A percentile compares a stretch with the other conserved stretches of the same genome.
Evolutionary conservation across 805 yeast species (phyloP).

Genomic region (Wickerhamomyces bovis): DNA sequence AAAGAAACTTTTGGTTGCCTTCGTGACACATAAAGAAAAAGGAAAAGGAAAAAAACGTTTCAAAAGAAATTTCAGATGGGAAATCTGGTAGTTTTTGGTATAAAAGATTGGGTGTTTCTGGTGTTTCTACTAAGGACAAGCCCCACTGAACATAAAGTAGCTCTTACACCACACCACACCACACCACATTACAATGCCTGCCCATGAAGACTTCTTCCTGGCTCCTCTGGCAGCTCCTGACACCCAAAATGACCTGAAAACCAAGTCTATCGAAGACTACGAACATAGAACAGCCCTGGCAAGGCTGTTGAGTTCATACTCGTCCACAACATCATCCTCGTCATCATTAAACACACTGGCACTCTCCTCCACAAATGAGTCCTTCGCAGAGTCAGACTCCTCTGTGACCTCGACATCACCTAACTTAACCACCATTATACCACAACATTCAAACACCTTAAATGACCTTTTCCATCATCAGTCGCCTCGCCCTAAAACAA

Average conservation of each 20-base stretch:
- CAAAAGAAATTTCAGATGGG: too few relatives aligned
- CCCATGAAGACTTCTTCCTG: not conserved
- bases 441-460: not conserved
- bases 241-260: not conserved
- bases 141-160: too few relatives aligned
- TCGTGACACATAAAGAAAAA: not conserved
- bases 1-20: too few relatives aligned
- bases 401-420: too few relatives aligned
- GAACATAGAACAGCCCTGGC: not conserved
- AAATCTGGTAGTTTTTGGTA: too few relatives aligned
- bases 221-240: not conserved
- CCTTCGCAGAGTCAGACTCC: not conserved
- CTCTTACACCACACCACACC: not conserved
- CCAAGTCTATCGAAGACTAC: not conserved
- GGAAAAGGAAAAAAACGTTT: not conserved
- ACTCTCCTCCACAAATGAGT: not conserved
- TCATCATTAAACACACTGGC: not conserved
- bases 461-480: not conserved
- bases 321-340: slow-evolving; percentile 3
- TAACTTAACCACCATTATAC: not conserved
- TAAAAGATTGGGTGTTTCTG: too few relatives aligned
- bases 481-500: slow-evolving; percentile 11
- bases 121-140: too few relatives aligned
- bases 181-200: not conserved
- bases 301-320: not conserved